Base-by-base conservation (phyloP, 208 protist species). In the Leishmania lainsoni region DNA sequence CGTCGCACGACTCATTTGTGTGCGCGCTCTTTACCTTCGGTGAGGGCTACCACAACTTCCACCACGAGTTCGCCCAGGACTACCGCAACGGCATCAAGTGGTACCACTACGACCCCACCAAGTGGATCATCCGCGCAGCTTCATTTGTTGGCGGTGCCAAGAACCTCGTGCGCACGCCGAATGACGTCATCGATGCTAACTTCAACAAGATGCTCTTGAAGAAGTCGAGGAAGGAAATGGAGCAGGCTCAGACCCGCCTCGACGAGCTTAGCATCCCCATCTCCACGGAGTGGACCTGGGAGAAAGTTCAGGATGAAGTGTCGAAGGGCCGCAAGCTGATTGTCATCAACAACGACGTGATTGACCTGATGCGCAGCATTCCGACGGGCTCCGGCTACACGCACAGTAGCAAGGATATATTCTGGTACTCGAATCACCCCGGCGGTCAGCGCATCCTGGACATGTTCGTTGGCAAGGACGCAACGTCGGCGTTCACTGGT, bases 21-120 rank as follows among this genome's bases (percentile, higher is more conserved):
- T 96, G 92, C 73, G 91, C 94, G 56, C 80, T 98, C 35, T 80
- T 95, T 74, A 94, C 96, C 16, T 92, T 98, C 78, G 95, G 95
- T 52, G 96, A 98, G 87, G 96, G 96, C 69, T 98, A 97, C 87
- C 95, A 98, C 90, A 97, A 98, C 87, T 98, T 95, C 87, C 96
- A 98, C 80, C 96, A 98, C 86, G 93, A 95, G 80, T 98, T 98
- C 79, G 89, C 95, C 20, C 85, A 97, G 72, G 95, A 98, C 86
- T 98, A 98, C 85, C 89, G 94, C 78, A 97, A 97, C 82, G 94
- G 94, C 78, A 91, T 98, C 80, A 91, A 92, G 81, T 97, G 90
- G 89, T 97, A 94, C 85, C 91, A 97, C 85, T 98, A 90, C 85
- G 95, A 98, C 88, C 96, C 96, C 26, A 97, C 95, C 76, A 97